Evolutionary conservation across 148 eudicot species (phyloP).

Genomic region (Chenopodium berlandieri): DNA sequence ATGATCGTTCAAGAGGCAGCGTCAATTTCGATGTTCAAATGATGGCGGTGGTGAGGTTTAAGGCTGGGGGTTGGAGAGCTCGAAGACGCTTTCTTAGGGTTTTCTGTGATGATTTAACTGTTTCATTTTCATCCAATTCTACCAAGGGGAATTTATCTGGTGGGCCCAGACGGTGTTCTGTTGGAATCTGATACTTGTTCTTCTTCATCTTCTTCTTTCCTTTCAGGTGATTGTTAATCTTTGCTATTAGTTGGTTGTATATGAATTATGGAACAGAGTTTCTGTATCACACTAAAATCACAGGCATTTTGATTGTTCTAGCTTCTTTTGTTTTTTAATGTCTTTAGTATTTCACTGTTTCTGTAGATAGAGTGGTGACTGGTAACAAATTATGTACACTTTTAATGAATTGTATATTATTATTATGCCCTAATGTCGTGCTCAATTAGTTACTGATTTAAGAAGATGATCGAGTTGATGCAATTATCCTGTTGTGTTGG

Average conservation of each 20-base stretch:
- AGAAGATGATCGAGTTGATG: too few species aligned
- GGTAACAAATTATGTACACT: too few species aligned
- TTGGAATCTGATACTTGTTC: constrained; percentile 16
- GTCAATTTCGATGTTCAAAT: constrained; percentile 45
- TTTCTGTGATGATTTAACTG: constrained; percentile 44
- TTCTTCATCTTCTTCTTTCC: background rate
- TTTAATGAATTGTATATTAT: background rate
- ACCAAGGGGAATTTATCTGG: constrained; percentile 15
- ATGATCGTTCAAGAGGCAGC: constrained; percentile 34
- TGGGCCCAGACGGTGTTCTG: constrained; percentile 27
- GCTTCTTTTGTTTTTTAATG: too few species aligned
- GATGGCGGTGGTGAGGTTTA: constrained; percentile 46
- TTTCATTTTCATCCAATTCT: constrained; percentile 31
- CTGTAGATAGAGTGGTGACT: background rate
- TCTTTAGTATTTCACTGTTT: too few species aligned
- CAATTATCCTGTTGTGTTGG: too few species aligned
- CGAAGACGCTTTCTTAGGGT: constrained; percentile 50
- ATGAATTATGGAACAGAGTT: too few species aligned
- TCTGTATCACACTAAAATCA: background rate
- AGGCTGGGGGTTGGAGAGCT: constrained; percentile 61
- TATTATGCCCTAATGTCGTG: background rate
- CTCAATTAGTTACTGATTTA: background rate
- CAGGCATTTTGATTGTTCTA: background rate
- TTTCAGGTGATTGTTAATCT: background rate
- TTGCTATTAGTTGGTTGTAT: background rate